Conservation (phyloP, 1,284 basidiomycete genomes). For the Ceratobasidium sp. region DNA sequence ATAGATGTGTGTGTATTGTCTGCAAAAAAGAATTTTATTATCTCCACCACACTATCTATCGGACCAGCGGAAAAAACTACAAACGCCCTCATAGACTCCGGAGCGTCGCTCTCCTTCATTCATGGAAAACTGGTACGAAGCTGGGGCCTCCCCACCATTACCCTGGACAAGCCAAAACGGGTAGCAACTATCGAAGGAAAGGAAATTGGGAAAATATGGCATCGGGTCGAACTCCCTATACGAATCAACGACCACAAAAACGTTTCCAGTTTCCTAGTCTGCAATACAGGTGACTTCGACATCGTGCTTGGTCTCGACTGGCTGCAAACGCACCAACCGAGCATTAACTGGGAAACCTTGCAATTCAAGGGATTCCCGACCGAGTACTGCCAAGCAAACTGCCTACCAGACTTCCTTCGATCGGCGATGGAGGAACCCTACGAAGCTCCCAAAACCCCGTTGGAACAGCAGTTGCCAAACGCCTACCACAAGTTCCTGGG, state of each 20-base stretch:
- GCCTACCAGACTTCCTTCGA: background rate
- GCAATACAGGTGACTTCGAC: background rate
- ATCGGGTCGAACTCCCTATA: background rate
- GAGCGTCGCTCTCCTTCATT: slow-evolving; percentile 16
- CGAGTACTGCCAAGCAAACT: background rate
- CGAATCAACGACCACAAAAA: background rate
- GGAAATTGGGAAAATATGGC: slow-evolving; percentile 13
- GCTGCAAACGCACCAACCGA: background rate
- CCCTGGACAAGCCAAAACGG: background rate
- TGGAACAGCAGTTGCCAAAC: background rate
- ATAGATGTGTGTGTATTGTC: background rate
- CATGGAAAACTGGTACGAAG: background rate
- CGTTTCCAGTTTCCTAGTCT: background rate
- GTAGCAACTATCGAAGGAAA: background rate
- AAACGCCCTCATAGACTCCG: slow-evolving; percentile 24
- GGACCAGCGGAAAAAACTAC: slow-evolving; percentile 2
- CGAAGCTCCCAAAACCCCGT: background rate
- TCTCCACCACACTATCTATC: background rate
- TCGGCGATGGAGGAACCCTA: slow-evolving; percentile 2
- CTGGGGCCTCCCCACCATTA: background rate
- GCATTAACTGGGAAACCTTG: background rate
- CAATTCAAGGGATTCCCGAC: background rate
- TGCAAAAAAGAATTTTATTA: slow-evolving; percentile 4
- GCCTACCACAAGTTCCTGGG: slow-evolving; percentile 6
- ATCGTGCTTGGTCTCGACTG: background rate